These are phyloP conservation scores for Globisporangium nagaii DNA, from an alignment of 352 stramenopile genomes.

Conservation along the genomic window DNA sequence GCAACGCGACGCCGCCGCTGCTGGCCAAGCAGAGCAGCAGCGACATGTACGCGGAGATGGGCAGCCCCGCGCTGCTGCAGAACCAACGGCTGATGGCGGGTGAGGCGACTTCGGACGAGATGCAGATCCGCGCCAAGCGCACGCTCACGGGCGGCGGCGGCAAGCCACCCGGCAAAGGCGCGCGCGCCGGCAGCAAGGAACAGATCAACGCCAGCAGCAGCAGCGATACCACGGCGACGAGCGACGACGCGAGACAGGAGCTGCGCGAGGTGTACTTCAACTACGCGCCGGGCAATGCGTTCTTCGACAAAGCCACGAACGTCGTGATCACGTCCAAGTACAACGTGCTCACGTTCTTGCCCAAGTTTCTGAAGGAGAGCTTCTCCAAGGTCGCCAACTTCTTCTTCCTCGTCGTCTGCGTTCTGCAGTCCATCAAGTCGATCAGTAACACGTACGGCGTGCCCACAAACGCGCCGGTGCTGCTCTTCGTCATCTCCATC, in stretches of 20 bases:
- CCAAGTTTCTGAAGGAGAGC: constrained; percentile 85
- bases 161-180: background rate
- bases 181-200: background rate
- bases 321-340: constrained; percentile 90
- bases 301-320: constrained; percentile 72
- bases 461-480: constrained; percentile 61
- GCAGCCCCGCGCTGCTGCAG: constrained; percentile 15
- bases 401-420: constrained; percentile 90
- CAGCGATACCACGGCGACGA: constrained; percentile 4
- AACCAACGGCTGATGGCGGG: constrained; percentile 7
- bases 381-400: constrained; percentile 90
- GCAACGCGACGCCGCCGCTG: no score
- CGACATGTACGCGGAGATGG: constrained; percentile 23
- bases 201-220: no score
- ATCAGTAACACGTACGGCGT: constrained; percentile 80
- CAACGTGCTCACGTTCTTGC: constrained; percentile 79
- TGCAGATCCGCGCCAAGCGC: constrained; percentile 4
- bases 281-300: constrained; percentile 49
- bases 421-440: constrained; percentile 76
- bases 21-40: constrained; percentile 14
- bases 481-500: constrained; percentile 89
- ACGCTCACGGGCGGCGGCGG: constrained; percentile 14
- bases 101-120: constrained; percentile 5
- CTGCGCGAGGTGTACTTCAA: constrained; percentile 71
- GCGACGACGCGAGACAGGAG: constrained; percentile 10